Evolutionary conservation across 768 basidiomycete species (phyloP).

Genomic region (Russula sp.): DNA sequence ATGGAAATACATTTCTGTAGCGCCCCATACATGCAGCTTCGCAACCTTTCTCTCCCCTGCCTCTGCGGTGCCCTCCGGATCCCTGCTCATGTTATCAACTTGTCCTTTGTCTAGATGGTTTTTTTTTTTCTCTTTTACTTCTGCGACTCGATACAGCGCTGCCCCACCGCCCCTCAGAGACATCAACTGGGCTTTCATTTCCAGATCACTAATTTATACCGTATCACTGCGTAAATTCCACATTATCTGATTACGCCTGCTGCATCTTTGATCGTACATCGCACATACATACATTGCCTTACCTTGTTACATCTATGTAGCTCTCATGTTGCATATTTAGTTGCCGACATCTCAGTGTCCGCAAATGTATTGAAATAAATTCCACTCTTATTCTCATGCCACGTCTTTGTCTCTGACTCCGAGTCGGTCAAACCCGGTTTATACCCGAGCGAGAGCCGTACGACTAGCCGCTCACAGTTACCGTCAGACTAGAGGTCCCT

Average conservation of each 20-base stretch:
- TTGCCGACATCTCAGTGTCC: conserved; percentile 11
- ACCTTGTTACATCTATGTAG: conserved; percentile 22
- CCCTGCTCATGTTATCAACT: not conserved
- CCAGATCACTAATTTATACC: conserved; percentile 18
- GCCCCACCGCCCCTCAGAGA: conserved; percentile 10
- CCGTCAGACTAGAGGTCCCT: not conserved
- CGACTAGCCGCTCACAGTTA: not conserved
- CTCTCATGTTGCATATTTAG: conserved; percentile 22
- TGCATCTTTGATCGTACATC: conserved; percentile 16
- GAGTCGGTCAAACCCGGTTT: not conserved
- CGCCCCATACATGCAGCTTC: not conserved
- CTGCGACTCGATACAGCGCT: not conserved
- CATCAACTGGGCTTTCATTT: not conserved
- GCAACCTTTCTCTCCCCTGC: not conserved
- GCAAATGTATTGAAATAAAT: conserved; percentile 19
- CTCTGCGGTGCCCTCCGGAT: not conserved
- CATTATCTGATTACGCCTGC: conserved; percentile 20
- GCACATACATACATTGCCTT: conserved; percentile 19
- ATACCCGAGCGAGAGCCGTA: not conserved
- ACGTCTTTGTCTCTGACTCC: not conserved
- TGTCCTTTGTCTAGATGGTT: not conserved
- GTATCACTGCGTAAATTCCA: conserved; percentile 21
- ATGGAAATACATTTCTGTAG: not conserved
- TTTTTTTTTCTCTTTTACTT: not conserved
- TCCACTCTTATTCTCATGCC: not conserved